Conservation (phyloP, 148 eudicot genomes). For the Spergularia marina region DNA sequence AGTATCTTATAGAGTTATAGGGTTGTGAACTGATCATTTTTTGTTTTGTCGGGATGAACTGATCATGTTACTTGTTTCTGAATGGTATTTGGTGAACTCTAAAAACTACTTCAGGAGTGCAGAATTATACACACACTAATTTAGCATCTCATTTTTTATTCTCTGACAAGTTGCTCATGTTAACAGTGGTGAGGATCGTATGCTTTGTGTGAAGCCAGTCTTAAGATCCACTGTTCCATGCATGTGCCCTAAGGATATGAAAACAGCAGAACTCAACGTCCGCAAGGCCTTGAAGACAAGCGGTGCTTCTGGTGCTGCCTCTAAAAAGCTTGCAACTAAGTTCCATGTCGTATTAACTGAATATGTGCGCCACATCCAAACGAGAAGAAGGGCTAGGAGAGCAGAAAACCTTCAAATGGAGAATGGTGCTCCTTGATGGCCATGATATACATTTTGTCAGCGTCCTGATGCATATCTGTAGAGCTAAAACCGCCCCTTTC, state of each 20-base stretch:
- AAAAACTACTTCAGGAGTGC: no score
- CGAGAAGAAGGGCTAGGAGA: slow-evolving; percentile 42
- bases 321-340: slow-evolving; percentile 48
- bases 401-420: not conserved
- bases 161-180: not conserved
- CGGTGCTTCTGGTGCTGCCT: slow-evolving; percentile 42
- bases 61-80: no score
- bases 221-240: slow-evolving; percentile 48
- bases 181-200: slow-evolving; percentile 16
- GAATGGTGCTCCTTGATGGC: not conserved
- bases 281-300: slow-evolving; percentile 45
- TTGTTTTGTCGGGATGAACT: no score
- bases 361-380: slow-evolving; percentile 51
- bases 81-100: no score
- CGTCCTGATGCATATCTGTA: not conserved
- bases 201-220: slow-evolving; percentile 53
- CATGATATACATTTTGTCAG: not conserved
- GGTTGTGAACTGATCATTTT: no score
- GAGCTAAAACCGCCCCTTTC: not conserved
- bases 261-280: slow-evolving; percentile 36
- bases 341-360: slow-evolving; percentile 54
- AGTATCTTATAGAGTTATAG: no score
- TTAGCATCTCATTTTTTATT: not conserved
- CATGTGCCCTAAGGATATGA: slow-evolving; percentile 43
- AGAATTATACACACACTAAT: no score